Base-by-base conservation (phyloP, 257 asterid species). In the Gentiana macrophylla region DNA sequence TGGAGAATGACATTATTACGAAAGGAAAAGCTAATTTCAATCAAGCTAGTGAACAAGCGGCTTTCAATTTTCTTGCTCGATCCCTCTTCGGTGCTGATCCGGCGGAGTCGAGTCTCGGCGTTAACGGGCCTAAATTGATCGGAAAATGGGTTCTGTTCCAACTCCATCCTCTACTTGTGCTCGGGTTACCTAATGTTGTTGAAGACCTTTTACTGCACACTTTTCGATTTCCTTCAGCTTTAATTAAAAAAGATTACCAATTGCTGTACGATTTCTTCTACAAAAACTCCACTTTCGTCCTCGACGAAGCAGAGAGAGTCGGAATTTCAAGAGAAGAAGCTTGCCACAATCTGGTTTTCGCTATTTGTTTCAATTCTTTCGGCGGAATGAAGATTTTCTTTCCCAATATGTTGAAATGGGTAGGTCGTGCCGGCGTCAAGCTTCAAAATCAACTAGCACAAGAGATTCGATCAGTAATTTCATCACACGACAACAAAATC, bases 321-420 rank as follows among this genome's bases (percentile, higher is more conserved):
- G 95, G 82, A 9, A 37, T 89, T 32, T 64, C 84, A 0, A 77
- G 86, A 0, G 94, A 86, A 2, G 97, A 89, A 49, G 95, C 95
- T 8, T 80, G 89, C 62, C 95, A 89, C 32, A 89, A 89, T 36
- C 69, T 89, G 8, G 5, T 89, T 0, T 89, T 78, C 75, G 72
- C 95, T 32, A 89, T 92, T 0, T 81, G 97, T 74, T 89, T 89
- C 59, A 89, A 89, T 10, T 74, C 97, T 12, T 84, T 79, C 62
- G 97, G 97, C 5, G 97, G 97, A 2, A 74, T 89, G 79, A 89
- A 75, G 36, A 63, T 86, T 12, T 55, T 86, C 38, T 89, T 89
- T 65, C 93, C 97, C 4, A 84, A 79, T 61, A 77, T 89, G 67
- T 32, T 89, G 55, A 89, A 84, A n/a, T 76, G 84, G 87, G 66